These are phyloP conservation scores for Clarireedia sp. DNA, from an alignment of 2,329 filamentous ascomycete genomes.

Conservation along the genomic window DNA sequence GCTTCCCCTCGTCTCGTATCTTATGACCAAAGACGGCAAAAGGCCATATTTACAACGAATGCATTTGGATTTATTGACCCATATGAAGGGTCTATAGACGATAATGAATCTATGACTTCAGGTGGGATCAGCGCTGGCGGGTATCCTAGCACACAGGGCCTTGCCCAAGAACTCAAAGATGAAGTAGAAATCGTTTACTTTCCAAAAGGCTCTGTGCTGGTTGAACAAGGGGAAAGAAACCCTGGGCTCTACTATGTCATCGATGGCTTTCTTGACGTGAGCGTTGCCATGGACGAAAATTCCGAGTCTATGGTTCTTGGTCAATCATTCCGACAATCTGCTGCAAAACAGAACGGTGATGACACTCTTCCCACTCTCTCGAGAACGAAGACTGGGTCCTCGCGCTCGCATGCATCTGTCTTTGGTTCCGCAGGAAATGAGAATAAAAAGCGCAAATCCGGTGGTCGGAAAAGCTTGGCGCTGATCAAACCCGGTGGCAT, in stretches of 20 bases:
- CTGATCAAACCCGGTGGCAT: conserved; percentile 91
- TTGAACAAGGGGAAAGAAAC: conserved; percentile 95
- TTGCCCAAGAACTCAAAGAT: conserved; percentile 75
- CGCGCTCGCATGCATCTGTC: conserved; percentile 23
- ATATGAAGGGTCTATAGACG: conserved; percentile 69
- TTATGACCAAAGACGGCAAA: conserved; percentile 73
- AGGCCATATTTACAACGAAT: conserved; percentile 69
- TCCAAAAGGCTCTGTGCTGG: conserved; percentile 84
- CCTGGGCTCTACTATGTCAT: conserved; percentile 96
- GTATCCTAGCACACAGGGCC: conserved; percentile 53
- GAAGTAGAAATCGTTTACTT: conserved; percentile 98
- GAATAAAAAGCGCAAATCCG: conserved; percentile 35
- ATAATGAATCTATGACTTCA: conserved; percentile 78
- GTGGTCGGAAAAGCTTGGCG: conserved; percentile 65
- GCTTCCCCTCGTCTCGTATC: conserved; percentile 79
- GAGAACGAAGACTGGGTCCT: conserved; percentile 37
- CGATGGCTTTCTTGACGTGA: conserved; percentile 92
- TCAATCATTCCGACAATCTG: conserved; percentile 17
- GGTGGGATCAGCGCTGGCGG: conserved; percentile 51
- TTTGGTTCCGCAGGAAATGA: conserved; percentile 20
- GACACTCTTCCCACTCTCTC: conserved; percentile 38
- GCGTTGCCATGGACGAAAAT: conserved; percentile 56
- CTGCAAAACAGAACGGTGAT: conserved; percentile 19
- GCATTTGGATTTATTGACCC: conserved; percentile 88
- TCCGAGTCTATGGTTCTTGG: conserved; percentile 26